Conservation (phyloP, 495 filamentous ascomycete genomes). For the Aspergillus cavernicola region DNA sequence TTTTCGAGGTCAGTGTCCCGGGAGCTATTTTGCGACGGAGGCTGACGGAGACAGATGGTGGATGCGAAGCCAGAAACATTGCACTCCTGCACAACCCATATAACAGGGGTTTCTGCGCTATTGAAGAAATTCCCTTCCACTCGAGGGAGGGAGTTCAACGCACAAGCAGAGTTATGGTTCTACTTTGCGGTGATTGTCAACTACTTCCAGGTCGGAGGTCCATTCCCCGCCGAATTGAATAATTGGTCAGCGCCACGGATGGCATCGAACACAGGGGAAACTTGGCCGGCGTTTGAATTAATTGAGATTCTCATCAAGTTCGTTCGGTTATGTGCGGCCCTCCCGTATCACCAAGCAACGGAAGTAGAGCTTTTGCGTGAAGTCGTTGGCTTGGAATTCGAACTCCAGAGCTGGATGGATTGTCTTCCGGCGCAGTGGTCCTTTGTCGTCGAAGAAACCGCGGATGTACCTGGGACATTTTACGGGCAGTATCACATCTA, state of each 20-base stretch:
- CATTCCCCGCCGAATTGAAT: slow-evolving; percentile 1
- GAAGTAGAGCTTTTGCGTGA: background rate
- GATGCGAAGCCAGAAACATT: background rate
- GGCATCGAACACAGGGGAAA: background rate
- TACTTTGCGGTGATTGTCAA: slow-evolving; percentile 7
- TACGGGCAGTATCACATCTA: slow-evolving; percentile 8
- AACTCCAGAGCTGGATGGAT: background rate
- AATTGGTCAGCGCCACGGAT: background rate
- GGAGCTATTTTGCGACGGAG: background rate
- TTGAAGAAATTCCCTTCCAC: background rate
- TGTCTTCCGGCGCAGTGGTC: background rate
- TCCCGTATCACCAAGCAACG: background rate
- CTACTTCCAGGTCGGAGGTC: background rate
- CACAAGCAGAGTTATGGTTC: slow-evolving; percentile 2
- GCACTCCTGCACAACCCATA: background rate
- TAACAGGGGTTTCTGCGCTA: slow-evolving; percentile 2
- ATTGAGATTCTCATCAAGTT: slow-evolving; percentile 8
- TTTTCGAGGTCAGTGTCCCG: slow-evolving; percentile 2
- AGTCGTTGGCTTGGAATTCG: background rate
- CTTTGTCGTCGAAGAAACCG: background rate
- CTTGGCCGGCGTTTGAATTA: background rate
- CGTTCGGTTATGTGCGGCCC: background rate
- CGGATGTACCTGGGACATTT: background rate
- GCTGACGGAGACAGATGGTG: background rate
- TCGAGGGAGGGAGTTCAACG: background rate